Base-by-base conservation (phyloP, 768 basidiomycete species). In the Flagelloscypha sp. region DNA sequence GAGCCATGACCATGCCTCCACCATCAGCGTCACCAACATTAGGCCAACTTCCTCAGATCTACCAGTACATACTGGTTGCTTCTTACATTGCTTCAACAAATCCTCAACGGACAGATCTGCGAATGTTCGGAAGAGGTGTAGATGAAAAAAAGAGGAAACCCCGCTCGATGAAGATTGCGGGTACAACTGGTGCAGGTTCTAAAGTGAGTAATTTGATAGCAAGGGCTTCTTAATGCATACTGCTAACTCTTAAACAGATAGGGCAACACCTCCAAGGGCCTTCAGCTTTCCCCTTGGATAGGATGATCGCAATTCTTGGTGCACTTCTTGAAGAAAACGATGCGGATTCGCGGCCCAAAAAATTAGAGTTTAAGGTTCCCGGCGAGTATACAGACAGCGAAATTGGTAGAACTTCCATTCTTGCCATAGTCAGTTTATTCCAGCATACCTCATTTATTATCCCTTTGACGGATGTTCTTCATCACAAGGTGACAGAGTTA, bases 31-130 rank as follows among this genome's bases (percentile, higher is more conserved):
- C 33, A 7, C 20, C 29, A 20, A 33, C 38, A n/a, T 18, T 30
- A 18, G 43, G 45, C 10, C 15, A 24, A 13, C 61, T 83, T 23
- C 78, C 81, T 2, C 68, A 72, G 4, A 73, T 84, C 66, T 76
- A 77, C 15, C 83, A 82, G 48, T 89, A 76, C 47, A 65, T 90
- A 16, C 58, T 92, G 4, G 54, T 90, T 3, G 82, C 85, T 0
- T 73, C 79, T 1, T 94, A 79, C 49, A 57, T 90, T 25, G 86
- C 88, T 5, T 87, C 86, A 27, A 83, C 80, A 27, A 95, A 94
- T 48, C 89, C 90, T 2, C 56, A 78, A 0, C 81, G 77, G 48
- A 79, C 76, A 7, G 90, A 93, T 55, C 23, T 87, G 43, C 65
- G 84, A 24, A 79, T 94, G 73, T 88, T 95, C 56, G 82, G 84